A percentile compares a stretch with the other conserved stretches of the same genome.
Conservation (phyloP, 495 filamentous ascomycete genomes). For the Xylaria intraflava region DNA sequence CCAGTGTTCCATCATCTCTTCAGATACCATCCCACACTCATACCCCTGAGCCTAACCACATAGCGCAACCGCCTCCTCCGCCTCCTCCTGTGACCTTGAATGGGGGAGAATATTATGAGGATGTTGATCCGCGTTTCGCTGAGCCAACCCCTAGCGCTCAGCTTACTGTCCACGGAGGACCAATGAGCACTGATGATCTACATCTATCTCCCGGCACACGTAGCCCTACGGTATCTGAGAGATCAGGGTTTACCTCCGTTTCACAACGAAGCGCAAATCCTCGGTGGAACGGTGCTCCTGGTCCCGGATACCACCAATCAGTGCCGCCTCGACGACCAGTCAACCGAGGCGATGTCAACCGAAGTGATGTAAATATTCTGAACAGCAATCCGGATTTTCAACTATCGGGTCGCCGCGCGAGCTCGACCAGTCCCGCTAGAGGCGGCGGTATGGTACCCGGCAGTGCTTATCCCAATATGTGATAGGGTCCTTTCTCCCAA, state of each 20-base stretch:
- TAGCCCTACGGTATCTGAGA: constrained; percentile 69
- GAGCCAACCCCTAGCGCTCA: constrained; percentile 25
- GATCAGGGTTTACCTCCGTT: constrained; percentile 76
- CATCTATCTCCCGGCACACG: constrained; percentile 54
- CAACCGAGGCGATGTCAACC: constrained; percentile 47
- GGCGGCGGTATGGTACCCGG: constrained; percentile 29
- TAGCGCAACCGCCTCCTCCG: constrained; percentile 23
- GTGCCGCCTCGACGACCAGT: constrained; percentile 39
- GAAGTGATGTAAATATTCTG: constrained; percentile 53
- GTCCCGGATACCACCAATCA: constrained; percentile 23
- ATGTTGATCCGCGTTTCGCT: constrained; percentile 83
- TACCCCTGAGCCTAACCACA: constrained; percentile 40
- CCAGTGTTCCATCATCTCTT: constrained; percentile 31
- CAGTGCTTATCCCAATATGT: constrained; percentile 30
- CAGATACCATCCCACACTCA: constrained; percentile 26
- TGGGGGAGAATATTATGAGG: constrained; percentile 74
- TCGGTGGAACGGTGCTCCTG: constrained; percentile 56
- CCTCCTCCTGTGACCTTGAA: constrained; percentile 30
- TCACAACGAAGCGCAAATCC: constrained; percentile 83
- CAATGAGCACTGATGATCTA: constrained; percentile 47
- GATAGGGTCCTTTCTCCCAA: background rate
- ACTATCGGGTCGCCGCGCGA: constrained; percentile 34
- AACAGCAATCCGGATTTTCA: constrained; percentile 72
- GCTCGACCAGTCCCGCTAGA: constrained; percentile 12
- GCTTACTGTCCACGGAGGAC: constrained; percentile 25